Conservation (phyloP, 2,329 filamentous ascomycete genomes). For the Fusarium illudens region DNA sequence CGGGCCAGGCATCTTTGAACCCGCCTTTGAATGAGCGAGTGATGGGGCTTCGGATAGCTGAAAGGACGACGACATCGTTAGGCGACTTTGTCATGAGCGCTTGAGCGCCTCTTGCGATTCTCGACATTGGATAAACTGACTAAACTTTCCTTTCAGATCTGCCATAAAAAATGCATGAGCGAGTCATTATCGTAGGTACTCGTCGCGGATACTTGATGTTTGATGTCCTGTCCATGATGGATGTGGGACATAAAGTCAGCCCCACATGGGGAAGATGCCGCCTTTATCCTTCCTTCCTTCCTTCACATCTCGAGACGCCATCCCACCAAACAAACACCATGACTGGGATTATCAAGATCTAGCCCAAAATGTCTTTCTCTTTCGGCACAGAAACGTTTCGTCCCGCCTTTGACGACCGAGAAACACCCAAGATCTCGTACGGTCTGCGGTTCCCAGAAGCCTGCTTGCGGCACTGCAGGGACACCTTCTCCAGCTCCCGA, state of each 20-base stretch:
- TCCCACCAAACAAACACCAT: not conserved
- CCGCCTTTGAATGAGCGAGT: conserved; percentile 83
- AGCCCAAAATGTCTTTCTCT: not conserved
- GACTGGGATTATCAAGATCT: not conserved
- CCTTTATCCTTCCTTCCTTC: not conserved
- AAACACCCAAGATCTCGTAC: conserved; percentile 10
- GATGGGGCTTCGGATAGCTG: conserved; percentile 86
- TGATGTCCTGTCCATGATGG: not conserved
- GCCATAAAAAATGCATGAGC: not conserved
- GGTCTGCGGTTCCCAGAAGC: conserved; percentile 14
- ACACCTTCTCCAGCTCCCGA: not conserved
- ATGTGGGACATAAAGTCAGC: not conserved
- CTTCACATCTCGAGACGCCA: not conserved
- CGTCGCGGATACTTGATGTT: not conserved
- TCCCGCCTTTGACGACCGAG: not conserved
- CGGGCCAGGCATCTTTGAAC: conserved; percentile 86
- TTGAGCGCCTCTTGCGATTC: not conserved
- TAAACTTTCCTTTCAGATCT: not conserved
- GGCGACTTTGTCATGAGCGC: conserved; percentile 64
- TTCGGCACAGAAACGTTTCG: conserved; percentile 6
- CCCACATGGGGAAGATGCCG: not conserved
- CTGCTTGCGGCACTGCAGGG: conserved; percentile 1
- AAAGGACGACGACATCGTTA: conserved; percentile 85
- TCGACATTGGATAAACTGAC: not conserved
- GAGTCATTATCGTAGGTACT: not conserved